Percentiles rank a stretch among this genome's conserved stretches.
Evolutionary conservation across 208 protist genomes (phyloP).

Genomic region (Blastocrithidia nonstop): DNA sequence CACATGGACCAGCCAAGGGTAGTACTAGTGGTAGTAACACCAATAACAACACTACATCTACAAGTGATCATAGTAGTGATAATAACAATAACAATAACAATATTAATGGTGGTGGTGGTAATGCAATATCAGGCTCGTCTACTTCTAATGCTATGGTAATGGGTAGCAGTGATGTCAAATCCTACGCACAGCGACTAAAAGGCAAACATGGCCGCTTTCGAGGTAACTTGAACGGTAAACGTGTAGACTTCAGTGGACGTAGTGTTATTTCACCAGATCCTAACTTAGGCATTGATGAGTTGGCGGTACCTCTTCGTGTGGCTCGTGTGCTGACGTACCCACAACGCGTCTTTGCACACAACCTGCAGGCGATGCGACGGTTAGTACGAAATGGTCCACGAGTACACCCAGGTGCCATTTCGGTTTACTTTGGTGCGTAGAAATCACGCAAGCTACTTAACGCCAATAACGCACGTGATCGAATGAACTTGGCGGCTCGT

Average conservation of each 20-base stretch:
- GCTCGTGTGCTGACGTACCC: slow-evolving; percentile 97
- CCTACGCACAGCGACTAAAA: slow-evolving; percentile 96
- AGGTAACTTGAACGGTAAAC: slow-evolving; percentile 98
- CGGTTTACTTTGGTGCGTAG: slow-evolving; percentile 74
- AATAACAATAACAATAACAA: too few relatives aligned
- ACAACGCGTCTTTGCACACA: slow-evolving; percentile 90
- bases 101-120: too few relatives aligned
- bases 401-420: slow-evolving; percentile 94
- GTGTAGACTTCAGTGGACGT: slow-evolving; percentile 98
- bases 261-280: slow-evolving; percentile 99
- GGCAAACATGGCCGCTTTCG: slow-evolving; percentile 98
- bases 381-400: slow-evolving; percentile 93
- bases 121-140: too few relatives aligned
- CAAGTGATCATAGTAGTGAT: too few relatives aligned
- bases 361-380: slow-evolving; percentile 84
- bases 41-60: too few relatives aligned
- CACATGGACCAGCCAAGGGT: too few relatives aligned
- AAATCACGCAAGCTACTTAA: slow-evolving; percentile 62
- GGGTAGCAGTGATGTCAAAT: slow-evolving; percentile 55
- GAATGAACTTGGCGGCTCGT: slow-evolving; percentile 51
- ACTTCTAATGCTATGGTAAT: slow-evolving; percentile 16
- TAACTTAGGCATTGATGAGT: slow-evolving; percentile 95
- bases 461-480: slow-evolving; percentile 34
- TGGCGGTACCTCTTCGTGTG: slow-evolving; percentile 95
- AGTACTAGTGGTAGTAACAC: too few relatives aligned